Base-by-base conservation (phyloP, 805 yeast species). In the Kodamaea nitidulidarum region DNA sequence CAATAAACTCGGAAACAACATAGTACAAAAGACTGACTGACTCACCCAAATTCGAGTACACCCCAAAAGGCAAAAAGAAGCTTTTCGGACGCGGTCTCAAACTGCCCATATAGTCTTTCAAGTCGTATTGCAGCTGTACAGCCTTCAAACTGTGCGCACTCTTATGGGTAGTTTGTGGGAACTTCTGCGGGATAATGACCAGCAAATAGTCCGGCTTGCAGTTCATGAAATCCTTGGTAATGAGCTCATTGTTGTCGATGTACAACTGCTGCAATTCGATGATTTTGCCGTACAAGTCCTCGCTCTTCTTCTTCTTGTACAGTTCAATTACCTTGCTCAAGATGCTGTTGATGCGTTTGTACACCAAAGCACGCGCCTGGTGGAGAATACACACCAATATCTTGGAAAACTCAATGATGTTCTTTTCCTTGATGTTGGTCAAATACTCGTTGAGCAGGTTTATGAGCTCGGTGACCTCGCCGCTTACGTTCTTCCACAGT, bases 61-160 rank as follows among this genome's bases (percentile, higher is more conserved):
- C 42, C 2, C 71, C 71, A 32, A 67, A 43, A 0, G 73, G 73
- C 21, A 67, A 46, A 42, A 57, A 67, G 44, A 52, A 67, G 15
- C 43, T 39, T 30, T 55, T 58, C 3, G 46, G 32, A 1, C 48
- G 44, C 2, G 69, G 69, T 7, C 38, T 43, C 22, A 61, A 32
- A 39, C 40, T 44, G 12, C 39, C 37, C 25, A 40, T 44, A 21
- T 42, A 42, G 28, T 28, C 34, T 22, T 38, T 48, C 16, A 40
- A 29, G 15, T 36, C 45, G 27, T 46, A 39, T 18, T 39, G 41
- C 20, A 28, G 33, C 18, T 40, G 42, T 7, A 31, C 39, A 11
- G 24, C 15, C 31, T 40, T 38, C 12, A 40, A 38, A 16, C 42
- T 40, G 18, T 44, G 32, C 10, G 51, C 32, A 35, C 57, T 51